Base-by-base conservation (phyloP, 73 alveolate species). In the Chromera velia region DNA sequence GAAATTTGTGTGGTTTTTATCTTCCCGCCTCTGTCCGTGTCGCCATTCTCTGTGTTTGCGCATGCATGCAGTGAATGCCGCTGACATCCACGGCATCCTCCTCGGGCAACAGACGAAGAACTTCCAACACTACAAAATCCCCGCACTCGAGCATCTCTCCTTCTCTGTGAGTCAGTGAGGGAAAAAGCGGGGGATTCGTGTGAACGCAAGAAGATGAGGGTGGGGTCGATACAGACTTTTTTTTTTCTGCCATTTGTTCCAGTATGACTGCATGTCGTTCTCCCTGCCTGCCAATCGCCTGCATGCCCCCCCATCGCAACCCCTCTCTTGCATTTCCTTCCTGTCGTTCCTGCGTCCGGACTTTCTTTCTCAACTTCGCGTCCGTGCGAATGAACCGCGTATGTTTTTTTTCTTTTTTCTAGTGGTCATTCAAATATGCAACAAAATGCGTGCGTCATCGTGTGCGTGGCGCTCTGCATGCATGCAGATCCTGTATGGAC, bases 61-160 rank as follows among this genome's bases (percentile, higher is more conserved):
- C 13, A 40, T 40, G 22, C 13, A 40, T 40, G n/a, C 55, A 40
- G 55, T 40, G 22, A 40, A 4, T 13, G 13, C 13, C 55, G 55
- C 4, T 13, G 55, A 40, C 55, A 40, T 40, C 55, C 4, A 40
- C 22, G 84, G 68, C 47, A 65, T 77, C 32, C 67, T 45, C 40
- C 84, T 77, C 32, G 84, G 84, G 10, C 84, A 77, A 63, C 76
- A 65, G 78, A 77, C 84, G 74, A 76, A 75, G 27, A 75, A 48
- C 55, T 79, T 79, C 86, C 74, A 70, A 32, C 86, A 79, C 74
- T 79, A 79, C n/a, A 76, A 77, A 49, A 34, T 79, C 46, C 86
- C 86, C 28, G 49, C 70, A 77, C 80, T 79, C 68, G 86, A 79
- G 80, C 86, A 79, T 55, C 32, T 79, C 79, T 79, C 86, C 48